Evolutionary conservation across 495 filamentous ascomycete species (phyloP), one percentile per base, ranked within the genome.

Genomic region (Bombardia bombarda): DNA sequence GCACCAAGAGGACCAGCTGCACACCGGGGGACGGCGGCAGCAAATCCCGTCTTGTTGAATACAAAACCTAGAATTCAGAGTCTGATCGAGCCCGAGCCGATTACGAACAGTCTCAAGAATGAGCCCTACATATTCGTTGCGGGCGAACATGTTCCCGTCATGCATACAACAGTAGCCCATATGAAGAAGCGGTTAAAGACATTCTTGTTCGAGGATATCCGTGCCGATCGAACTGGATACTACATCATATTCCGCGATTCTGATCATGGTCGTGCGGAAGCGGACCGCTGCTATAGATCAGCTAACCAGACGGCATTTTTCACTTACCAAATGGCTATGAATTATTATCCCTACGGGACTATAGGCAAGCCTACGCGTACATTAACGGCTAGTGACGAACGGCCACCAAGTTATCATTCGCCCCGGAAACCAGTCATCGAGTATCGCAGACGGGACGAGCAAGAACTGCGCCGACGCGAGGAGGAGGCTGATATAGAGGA

Each of bases 71-170:
- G 49, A 35, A 13, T 14, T 28, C 37, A 39, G 17, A 45, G 47
- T 22, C 16, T 52, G 35, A 42, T 64, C 55, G 45, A 69, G 48
- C 42, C 40, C 13, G 65, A 80, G 32, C 74, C 75, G 0, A 67
- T 94, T 20, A 52, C 81, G 22, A 64, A 65, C 40, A 75, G 79
- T 40, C 78, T 97, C 31, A 84, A 84, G 52, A 72, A 79, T 33
- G 82, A 86, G 46, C 92, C 92, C 0, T 96, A 93, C 58, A 83
- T 97, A n/a, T 95, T 95, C 61, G 82, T 99, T 33, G 77, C 85
- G 9, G 77, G 86, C 46, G 78, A 80, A 40, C 85, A 84, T 40
- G 89, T 99, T 3, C 93, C 92, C 14, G 86, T 92, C n/a, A 79
- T 93, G 56, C 70, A 74, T 6, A 75, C 84, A 3, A 95, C 89